Base-by-base conservation (phyloP, 2,329 filamentous ascomycete species). In the Verruconis gallopava region DNA sequence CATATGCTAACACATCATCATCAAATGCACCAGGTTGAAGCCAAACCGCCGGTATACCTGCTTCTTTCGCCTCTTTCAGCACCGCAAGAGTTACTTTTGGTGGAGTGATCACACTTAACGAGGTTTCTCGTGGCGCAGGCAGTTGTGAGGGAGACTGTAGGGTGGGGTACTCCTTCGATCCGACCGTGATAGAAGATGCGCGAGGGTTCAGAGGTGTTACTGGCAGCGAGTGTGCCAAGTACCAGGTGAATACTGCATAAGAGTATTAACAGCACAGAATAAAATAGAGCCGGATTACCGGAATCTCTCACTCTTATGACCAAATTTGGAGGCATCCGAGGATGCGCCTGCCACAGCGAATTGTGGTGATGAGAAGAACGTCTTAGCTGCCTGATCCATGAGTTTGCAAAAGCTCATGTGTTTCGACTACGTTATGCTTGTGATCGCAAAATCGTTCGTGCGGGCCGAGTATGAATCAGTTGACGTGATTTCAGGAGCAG, bases 281-380 rank as follows among this genome's bases (percentile, higher is more conserved):
- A n/a, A n/a, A n/a, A n/a, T n/a, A n/a, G n/a, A n/a, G n/a, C n/a
- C n/a, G n/a, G n/a, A n/a, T n/a, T n/a, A n/a, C n/a, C n/a, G n/a
- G 15, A 25, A n/a, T n/a, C n/a, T 55, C 66, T 44, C 61, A 88
- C 86, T 78, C 67, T 85, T 88, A 62, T 94, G 81, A 18, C 91
- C 89, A 55, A 82, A 95, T 61, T 94, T 95, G 56, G 70, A 67
- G 32, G 81, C 69, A 62, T 93, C 85, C 40, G 82, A 83, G 57
- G 81, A 89, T 28, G 89, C 89, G 53, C 89, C 89, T 15, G 88
- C 85, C 20, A 95, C 89, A 45, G 89, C 88, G 59, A 89, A 94
- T 50, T 73, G 69, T 19, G 80, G 75, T 5, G 80, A 81, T 3
- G 75, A 71, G 66, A 95, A 93, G 71, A 95, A 95, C 11, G 71